Evolutionary conservation across 345 rosid species (phyloP).

Genomic region (Aegle marmelos): DNA sequence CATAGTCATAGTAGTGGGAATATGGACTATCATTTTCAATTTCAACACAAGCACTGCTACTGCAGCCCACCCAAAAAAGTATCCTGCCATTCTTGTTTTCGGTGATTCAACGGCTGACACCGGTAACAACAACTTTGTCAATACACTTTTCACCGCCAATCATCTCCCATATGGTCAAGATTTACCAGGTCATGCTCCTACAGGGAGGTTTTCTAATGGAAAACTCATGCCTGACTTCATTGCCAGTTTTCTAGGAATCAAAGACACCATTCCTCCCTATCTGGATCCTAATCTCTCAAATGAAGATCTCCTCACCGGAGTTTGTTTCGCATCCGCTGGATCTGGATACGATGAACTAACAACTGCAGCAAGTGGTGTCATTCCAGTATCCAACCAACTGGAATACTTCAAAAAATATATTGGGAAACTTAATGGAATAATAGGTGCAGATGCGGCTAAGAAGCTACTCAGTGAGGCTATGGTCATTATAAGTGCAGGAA

Average conservation of each 20-base stretch:
- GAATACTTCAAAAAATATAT: slow-evolving; percentile 35
- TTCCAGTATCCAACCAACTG: slow-evolving; percentile 45
- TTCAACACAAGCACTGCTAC: neutral
- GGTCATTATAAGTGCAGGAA: slow-evolving; percentile 53
- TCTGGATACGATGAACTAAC: slow-evolving; percentile 44
- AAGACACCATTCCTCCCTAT: slow-evolving; percentile 37
- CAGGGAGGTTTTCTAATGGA: slow-evolving; percentile 54
- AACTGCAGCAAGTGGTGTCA: neutral
- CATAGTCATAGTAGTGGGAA: too few species aligned
- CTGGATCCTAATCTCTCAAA: slow-evolving; percentile 33
- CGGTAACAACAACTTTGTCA: slow-evolving; percentile 38
- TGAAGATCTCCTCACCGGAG: slow-evolving; percentile 32
- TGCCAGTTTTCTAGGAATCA: slow-evolving; percentile 30
- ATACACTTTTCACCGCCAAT: slow-evolving; percentile 21
- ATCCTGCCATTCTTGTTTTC: slow-evolving; percentile 29
- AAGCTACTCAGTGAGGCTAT: slow-evolving; percentile 37
- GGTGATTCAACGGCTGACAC: slow-evolving; percentile 44
- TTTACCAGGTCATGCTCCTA: slow-evolving; percentile 30
- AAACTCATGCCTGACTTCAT: slow-evolving; percentile 43
- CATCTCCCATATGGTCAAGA: slow-evolving; percentile 42
- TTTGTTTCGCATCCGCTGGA: slow-evolving; percentile 40
- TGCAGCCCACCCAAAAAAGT: neutral
- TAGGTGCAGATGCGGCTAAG: slow-evolving; percentile 38
- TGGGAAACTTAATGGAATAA: slow-evolving; percentile 25
- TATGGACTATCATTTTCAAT: neutral